phyloP scores from a whole-genome alignment of 352 stramenopile species.

The Phytophthora vignae region DNA sequence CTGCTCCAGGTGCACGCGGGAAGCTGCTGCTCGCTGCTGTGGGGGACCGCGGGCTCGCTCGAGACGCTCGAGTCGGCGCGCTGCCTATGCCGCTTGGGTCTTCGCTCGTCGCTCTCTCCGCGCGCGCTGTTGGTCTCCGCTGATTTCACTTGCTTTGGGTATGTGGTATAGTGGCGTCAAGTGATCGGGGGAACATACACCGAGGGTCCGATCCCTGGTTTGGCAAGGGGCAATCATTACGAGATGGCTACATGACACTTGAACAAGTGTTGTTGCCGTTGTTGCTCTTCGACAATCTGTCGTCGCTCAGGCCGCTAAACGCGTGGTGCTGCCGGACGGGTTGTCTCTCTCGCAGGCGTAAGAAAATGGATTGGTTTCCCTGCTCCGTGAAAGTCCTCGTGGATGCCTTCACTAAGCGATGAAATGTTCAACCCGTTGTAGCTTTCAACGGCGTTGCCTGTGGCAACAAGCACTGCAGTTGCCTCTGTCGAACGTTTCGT shows the following conservation, averaged over 20 bases:
- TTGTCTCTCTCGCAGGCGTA: no score
- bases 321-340: no score
- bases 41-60: constrained; percentile 23
- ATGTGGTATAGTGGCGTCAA: background rate
- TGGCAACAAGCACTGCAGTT: no score
- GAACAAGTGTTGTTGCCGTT: no score
- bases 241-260: background rate
- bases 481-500: background rate
- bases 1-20: constrained; percentile 23
- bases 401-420: no score
- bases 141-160: constrained; percentile 36
- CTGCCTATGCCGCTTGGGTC: constrained; percentile 38
- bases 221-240: background rate
- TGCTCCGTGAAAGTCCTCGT: no score
- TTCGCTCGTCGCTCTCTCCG: constrained; percentile 39
- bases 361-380: no score
- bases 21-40: constrained; percentile 18
- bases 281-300: no score
- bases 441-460: no score
- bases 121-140: constrained; percentile 42
- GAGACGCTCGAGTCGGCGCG: constrained; percentile 39
- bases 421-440: no score
- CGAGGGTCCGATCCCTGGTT: no score
- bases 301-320: no score
- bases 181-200: background rate